Percentiles rank a stretch among this genome's conserved stretches.
Evolutionary conservation across 352 stramenopile species (phyloP).

Genomic region (Phytophthora nicotianae): DNA sequence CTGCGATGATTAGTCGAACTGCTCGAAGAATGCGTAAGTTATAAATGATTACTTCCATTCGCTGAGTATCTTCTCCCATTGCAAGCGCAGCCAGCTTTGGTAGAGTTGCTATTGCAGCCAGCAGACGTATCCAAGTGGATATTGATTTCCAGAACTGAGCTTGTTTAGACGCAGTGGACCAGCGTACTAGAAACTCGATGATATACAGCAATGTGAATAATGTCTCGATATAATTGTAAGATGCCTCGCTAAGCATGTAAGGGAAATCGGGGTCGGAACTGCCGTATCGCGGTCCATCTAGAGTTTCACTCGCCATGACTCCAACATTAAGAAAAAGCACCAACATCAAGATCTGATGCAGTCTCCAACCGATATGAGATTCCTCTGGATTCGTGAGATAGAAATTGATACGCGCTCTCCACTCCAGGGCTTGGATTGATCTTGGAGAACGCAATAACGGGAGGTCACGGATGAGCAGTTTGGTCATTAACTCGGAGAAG

Average conservation of each 20-base stretch:
- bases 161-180: conserved; percentile 26
- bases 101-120: conserved; percentile 41
- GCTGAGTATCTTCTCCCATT: background rate
- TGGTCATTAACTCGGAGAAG: background rate
- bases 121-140: conserved; percentile 36
- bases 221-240: conserved; percentile 35
- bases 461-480: conserved; percentile 17
- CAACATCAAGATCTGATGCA: conserved; percentile 45
- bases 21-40: conserved; percentile 47
- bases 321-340: conserved; percentile 45
- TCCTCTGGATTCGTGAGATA: conserved; percentile 51
- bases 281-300: conserved; percentile 58
- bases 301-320: conserved; percentile 47
- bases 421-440: conserved; percentile 38
- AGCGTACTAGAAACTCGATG: conserved; percentile 49
- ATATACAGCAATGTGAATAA: conserved; percentile 52
- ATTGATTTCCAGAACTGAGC: conserved; percentile 39
- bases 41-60: conserved; percentile 26
- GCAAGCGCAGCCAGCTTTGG: conserved; percentile 19
- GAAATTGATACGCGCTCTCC: conserved; percentile 36
- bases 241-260: conserved; percentile 39
- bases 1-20: conserved; percentile 40
- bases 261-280: conserved; percentile 48
- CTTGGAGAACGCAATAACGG: conserved; percentile 24
- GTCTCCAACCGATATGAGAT: conserved; percentile 41